A percentile compares a stretch with the other conserved stretches of the same genome.
Evolutionary conservation across 306 rosid species (phyloP).

Genomic region (Inga oerstediana): DNA sequence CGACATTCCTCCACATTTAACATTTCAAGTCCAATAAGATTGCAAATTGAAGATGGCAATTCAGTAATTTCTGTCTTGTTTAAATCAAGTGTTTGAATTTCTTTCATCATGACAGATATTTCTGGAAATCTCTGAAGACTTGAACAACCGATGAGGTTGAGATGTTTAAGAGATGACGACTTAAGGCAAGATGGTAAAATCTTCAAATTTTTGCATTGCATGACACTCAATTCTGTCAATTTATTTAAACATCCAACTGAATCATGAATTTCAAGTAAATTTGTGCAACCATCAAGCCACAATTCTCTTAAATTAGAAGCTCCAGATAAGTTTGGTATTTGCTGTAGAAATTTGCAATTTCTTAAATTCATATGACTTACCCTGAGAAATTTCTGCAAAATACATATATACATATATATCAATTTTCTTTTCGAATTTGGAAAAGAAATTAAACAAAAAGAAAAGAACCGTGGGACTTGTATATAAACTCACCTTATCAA

Average conservation of each 20-base stretch:
- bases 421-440: neutral
- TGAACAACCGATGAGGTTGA: neutral
- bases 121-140: neutral
- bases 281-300: neutral
- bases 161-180: neutral
- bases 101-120: neutral
- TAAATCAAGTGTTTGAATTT: neutral
- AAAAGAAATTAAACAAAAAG: too few species aligned
- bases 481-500: neutral
- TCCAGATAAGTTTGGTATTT: neutral
- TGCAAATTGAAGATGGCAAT: neutral
- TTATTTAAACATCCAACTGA: neutral
- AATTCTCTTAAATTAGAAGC: neutral
- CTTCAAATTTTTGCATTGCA: neutral
- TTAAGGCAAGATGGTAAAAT: neutral
- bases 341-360: neutral
- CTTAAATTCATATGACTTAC: neutral
- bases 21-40: neutral
- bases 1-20: neutral
- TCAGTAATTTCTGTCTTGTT: neutral
- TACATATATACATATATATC: neutral
- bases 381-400: neutral
- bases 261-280: neutral
- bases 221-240: neutral
- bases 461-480: neutral